phyloP scores from a whole-genome alignment of 2,329 filamentous ascomycete species.

The Penicillium digitatum region DNA sequence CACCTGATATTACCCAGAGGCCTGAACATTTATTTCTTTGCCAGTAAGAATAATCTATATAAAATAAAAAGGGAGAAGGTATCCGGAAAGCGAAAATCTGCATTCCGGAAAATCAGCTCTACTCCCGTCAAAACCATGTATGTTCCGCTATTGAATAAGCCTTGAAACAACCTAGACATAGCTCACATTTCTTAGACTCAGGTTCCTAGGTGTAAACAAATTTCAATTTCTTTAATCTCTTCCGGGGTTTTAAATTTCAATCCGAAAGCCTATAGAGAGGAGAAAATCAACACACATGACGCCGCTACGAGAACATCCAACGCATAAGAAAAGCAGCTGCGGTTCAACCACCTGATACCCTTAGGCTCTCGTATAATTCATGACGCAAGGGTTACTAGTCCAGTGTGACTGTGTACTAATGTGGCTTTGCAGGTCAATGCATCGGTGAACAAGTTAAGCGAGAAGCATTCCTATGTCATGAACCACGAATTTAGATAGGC shows the following conservation, averaged over 20 bases:
- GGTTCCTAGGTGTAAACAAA: neutral
- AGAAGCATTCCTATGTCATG: neutral
- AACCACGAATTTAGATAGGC: neutral
- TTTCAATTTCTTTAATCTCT: neutral
- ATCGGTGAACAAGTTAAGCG: conserved; percentile 1
- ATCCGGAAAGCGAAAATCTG: neutral
- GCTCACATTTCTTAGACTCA: no score
- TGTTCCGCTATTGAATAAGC: neutral
- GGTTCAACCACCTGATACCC: neutral
- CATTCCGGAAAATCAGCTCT: neutral
- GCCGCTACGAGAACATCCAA: neutral
- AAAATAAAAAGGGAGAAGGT: neutral
- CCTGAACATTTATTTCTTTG: neutral
- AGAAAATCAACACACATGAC: neutral
- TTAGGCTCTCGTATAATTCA: neutral
- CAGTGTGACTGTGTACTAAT: neutral
- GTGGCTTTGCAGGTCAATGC: neutral
- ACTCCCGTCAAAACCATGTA: neutral
- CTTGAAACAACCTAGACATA: neutral
- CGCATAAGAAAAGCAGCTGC: neutral
- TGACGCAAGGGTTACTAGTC: neutral
- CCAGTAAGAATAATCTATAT: neutral
- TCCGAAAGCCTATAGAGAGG: no score
- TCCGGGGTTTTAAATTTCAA: neutral
- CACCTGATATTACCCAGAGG: neutral